Conservation (phyloP, 2,329 filamentous ascomycete species). For the Penicillium sp. region DNA sequence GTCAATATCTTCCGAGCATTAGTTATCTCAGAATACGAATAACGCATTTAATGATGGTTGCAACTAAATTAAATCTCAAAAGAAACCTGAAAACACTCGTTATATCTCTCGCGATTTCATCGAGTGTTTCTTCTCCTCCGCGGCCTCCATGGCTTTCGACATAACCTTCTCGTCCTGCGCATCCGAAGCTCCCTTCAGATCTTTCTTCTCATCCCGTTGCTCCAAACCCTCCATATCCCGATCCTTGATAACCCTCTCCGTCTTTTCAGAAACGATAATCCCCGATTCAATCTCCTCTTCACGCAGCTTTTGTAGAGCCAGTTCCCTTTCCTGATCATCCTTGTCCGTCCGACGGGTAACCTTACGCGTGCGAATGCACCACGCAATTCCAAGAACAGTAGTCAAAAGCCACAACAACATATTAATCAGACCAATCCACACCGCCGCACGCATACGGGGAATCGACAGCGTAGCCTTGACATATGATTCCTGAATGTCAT, state of each 20-base stretch:
- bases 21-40: too few relatives aligned
- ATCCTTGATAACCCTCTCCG: background rate
- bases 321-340: background rate
- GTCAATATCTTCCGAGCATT: too few relatives aligned
- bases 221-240: background rate
- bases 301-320: background rate
- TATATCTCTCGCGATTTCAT: too few relatives aligned
- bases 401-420: slow-evolving; percentile 15
- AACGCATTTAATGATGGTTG: too few relatives aligned
- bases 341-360: slow-evolving; percentile 7
- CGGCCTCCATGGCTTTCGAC: too few relatives aligned
- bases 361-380: slow-evolving; percentile 11
- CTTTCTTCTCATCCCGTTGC: background rate
- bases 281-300: background rate
- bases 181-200: background rate
- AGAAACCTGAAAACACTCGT: too few relatives aligned
- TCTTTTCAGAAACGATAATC: background rate
- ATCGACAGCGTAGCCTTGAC: background rate
- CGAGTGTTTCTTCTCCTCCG: background rate
- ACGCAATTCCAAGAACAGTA: slow-evolving; percentile 12
- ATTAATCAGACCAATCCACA: slow-evolving; percentile 16
- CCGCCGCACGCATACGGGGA: slow-evolving; percentile 10
- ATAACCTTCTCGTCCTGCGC: too few relatives aligned
- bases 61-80: too few relatives aligned
- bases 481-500: background rate